Base-by-base conservation (phyloP, 805 yeast genomes). In the Lachancea waltii region DNA sequence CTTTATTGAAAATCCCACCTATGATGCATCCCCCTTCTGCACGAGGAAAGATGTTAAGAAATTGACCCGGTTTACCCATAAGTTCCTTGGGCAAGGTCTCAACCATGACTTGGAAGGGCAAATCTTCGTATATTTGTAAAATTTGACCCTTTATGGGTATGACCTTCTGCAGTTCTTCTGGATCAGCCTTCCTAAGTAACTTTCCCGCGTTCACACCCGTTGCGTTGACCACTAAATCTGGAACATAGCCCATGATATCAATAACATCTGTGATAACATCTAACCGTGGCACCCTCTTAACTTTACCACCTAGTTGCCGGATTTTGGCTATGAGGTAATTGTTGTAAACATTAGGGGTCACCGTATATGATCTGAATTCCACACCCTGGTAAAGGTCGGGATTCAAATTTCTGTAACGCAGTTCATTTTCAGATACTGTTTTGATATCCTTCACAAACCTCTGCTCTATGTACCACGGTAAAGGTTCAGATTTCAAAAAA, bases 11-110 rank as follows among this genome's bases (percentile, higher is more conserved):
- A 11, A 63, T 49, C 8, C 86, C 87, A 3, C 86, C 87, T 40
- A 80, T 68, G 27, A 80, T 74, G 23, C 75, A 65, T 31, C 83
- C 84, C n/a, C 86, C 85, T 58, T 80, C 86, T 43, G 73, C 74
- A 40, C 86, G 60, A n/a, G 86, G 86, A 67, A 80, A 73, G 24
- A 75, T 62, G 50, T 80, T 79, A 19, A 79, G 59, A 34, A 62
- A 51, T 46, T 81, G 86, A 28, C 20, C 11, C 10, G 47, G 36
- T 17, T 18, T 14, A 4, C 44, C 42, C 3, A 33, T 23, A 46
- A 54, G 50, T 3, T 53, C 54, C 10, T 41, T 19, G 1, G 56
- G 51, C 14, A 47, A 37, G 15, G 48, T 43, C 3, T 61, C 56
- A 10, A 59, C 56, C 24, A 52, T 47, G 17, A 64, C 46, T 63